A percentile compares a stretch with the other conserved stretches of the same genome.
Evolutionary conservation across 225 moss, liverwort and hornwort genomes (phyloP).

Genomic region (Sphagnum contortum): DNA sequence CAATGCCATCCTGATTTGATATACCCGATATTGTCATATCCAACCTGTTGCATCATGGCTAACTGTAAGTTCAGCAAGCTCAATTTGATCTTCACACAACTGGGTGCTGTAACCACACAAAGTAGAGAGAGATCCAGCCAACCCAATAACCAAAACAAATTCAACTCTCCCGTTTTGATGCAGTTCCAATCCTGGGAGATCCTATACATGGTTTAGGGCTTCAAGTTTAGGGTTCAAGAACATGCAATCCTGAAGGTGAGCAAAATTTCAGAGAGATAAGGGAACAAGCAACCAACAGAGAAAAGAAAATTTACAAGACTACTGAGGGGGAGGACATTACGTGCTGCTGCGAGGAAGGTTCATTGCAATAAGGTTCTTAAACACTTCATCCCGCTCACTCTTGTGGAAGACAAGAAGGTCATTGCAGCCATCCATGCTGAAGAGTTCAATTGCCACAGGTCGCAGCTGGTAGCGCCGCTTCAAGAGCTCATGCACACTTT

Average conservation of each 20-base stretch:
- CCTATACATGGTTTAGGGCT: too few species aligned
- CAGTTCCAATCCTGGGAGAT: too few species aligned
- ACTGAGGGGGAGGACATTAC: conserved; percentile 25
- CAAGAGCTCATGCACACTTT: conserved; percentile 95
- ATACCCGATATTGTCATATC: conserved; percentile 96
- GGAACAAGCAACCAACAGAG: not conserved
- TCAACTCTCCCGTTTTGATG: too few species aligned
- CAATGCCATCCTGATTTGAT: conserved; percentile 79
- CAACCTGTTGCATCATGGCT: conserved; percentile 35
- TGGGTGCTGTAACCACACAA: too few species aligned
- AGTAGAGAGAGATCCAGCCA: too few species aligned
- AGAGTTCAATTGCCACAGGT: conserved; percentile 94
- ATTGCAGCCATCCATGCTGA: conserved; percentile 99
- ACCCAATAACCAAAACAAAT: too few species aligned
- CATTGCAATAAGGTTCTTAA: conserved; percentile 88
- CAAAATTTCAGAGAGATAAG: too few species aligned
- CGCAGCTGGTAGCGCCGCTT: conserved; percentile 99
- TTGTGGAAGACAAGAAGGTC: conserved; percentile 94
- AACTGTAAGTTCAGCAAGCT: too few species aligned
- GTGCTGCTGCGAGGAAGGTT: conserved; percentile 94
- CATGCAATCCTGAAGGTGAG: too few species aligned
- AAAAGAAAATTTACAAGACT: not conserved
- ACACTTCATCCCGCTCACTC: conserved; percentile 90
- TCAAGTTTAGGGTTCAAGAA: too few species aligned
- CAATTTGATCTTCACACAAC: too few species aligned